Evolutionary conservation across 345 rosid species (phyloP).

Genomic region (Punica granatum): DNA sequence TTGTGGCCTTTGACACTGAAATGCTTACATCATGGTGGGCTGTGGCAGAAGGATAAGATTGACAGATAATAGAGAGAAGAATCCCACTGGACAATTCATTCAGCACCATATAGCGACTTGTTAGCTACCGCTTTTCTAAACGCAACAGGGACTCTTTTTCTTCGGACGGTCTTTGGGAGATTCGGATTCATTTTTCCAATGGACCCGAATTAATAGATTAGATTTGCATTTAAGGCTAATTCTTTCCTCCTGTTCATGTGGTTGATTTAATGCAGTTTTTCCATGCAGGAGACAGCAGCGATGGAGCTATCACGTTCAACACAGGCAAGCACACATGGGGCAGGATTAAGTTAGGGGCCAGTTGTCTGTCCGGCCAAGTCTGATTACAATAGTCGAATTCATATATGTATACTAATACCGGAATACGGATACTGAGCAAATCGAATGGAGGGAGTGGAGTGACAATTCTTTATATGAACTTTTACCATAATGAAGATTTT

Average conservation of each 20-base stretch:
- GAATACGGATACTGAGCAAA: not conserved
- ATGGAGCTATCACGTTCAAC: not conserved
- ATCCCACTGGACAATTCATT: not conserved
- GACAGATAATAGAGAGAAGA: not conserved
- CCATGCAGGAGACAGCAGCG: constrained; percentile 1
- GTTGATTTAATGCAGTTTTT: constrained; percentile 2
- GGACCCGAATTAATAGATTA: not conserved
- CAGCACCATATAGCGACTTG: not conserved
- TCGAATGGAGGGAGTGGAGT: not conserved
- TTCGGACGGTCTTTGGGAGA: not conserved
- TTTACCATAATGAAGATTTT: not conserved
- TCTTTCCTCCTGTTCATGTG: not conserved
- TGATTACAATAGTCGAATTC: not conserved
- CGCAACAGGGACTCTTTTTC: not conserved
- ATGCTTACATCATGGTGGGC: not conserved
- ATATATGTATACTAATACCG: not conserved
- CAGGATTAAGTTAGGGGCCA: not conserved
- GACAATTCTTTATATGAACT: not conserved
- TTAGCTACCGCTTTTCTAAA: not conserved
- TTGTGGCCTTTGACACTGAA: not conserved
- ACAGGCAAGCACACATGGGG: not conserved
- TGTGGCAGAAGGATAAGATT: not conserved
- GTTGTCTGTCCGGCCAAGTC: not conserved
- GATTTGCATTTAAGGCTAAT: not conserved
- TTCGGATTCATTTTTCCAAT: not conserved